Base-by-base conservation (phyloP, 2,329 filamentous ascomycete species). In the Beauveria australis region DNA sequence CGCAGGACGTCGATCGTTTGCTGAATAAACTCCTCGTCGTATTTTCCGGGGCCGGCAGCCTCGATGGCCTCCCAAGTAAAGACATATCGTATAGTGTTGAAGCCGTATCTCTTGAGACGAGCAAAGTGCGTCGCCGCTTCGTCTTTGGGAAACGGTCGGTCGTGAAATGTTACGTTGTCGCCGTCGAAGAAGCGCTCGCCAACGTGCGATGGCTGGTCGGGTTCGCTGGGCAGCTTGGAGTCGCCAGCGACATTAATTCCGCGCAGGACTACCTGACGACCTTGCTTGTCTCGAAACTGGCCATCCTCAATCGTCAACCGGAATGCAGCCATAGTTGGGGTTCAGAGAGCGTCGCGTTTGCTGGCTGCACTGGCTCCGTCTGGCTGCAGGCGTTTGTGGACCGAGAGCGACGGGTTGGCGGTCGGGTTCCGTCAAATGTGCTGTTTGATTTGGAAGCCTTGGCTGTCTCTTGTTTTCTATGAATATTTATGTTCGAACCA, bases 21-120 rank as follows among this genome's bases (percentile, higher is more conserved):
- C 66, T 89, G 81, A 65, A 97, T 92, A 82, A 90, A 99, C 63
- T 89, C 87, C 70, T 99, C 91, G 68, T 99, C 95, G 72, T 97
- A 99, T 69, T 84, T 87, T 1, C 92, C 91, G 0, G 95, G 94
- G 0, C 93, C 93, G 1, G 86, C 87, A 62, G 94, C 89, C 75
- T 99, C 94, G 71, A 99, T 89, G n/a, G 94, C 93, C 75, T 99
- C 94, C 94, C 94, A 99, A 0, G 94, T 97, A 72, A 97, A 99
- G 67, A 99, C 80, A 74, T 99, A 99, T 70, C 94, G 85, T 66
- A 99, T 92, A 0, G 91, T 92, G 74, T 97, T 99, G 80, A 96
- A 99, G 16, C 94, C 94, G 79, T 88, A 96, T 68, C 89, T 87
- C 68, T 88, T 90, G 65, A 99, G 76, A 48, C 92, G 84, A 14